Evolutionary conservation across 2,329 filamentous ascomycete species (phyloP).

Genomic region (Aspergillus thermomutatus): DNA sequence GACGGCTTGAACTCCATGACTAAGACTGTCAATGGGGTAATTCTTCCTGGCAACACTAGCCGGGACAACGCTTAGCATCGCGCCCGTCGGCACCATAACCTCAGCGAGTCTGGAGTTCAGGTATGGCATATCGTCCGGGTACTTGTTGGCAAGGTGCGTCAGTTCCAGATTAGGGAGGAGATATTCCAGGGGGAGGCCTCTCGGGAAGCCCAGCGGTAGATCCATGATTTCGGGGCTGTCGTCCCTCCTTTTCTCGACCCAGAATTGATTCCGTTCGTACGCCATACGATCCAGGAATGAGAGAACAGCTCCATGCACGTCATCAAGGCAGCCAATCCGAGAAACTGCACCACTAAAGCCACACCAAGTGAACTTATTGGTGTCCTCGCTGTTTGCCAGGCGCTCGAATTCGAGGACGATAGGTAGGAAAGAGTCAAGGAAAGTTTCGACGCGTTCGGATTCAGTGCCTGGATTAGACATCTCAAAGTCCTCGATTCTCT

Average conservation of each 20-base stretch:
- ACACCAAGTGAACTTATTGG: background rate
- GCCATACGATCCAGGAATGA: background rate
- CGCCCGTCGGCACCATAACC: background rate
- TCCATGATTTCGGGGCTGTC: background rate
- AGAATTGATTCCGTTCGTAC: background rate
- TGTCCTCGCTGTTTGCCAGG: background rate
- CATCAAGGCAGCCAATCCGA: background rate
- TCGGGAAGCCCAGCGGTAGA: background rate
- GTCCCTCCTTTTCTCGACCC: background rate
- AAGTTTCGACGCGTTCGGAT: background rate
- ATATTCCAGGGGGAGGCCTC: background rate
- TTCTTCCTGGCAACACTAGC: background rate
- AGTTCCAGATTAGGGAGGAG: background rate
- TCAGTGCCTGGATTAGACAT: background rate
- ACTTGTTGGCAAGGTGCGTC: background rate
- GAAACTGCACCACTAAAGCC: background rate
- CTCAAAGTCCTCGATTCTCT: background rate
- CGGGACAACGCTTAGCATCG: background rate
- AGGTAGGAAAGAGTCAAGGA: background rate
- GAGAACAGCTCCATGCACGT: background rate
- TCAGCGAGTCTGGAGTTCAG: background rate
- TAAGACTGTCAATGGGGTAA: background rate
- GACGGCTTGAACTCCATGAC: background rate
- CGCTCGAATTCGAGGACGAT: background rate
- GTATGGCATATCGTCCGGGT: background rate